A percentile compares a stretch with the other conserved stretches of the same genome.
These are phyloP conservation scores for Ceratocystis harringtonii DNA, from an alignment of 2,329 filamentous ascomycete genomes.

Conservation along the genomic window DNA sequence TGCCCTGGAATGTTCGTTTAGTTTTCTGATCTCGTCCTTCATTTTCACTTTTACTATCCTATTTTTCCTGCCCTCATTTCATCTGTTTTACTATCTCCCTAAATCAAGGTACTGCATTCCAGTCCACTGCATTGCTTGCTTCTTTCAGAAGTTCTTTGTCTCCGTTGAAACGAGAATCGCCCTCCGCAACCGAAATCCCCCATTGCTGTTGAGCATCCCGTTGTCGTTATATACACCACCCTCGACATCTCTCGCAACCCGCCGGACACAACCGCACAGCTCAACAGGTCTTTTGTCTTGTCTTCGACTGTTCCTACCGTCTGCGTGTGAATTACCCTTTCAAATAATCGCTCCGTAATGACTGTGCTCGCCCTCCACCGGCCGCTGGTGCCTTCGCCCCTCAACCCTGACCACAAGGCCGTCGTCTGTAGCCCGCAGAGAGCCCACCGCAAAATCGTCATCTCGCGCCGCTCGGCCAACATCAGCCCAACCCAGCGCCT, in stretches of 20 bases:
- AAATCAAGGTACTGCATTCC: constrained; percentile 8
- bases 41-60: neutral
- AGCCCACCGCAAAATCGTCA: constrained; percentile 12
- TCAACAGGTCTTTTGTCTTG: neutral
- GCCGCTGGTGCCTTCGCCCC: constrained; percentile 15
- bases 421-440: constrained; percentile 1
- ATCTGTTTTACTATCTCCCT: neutral
- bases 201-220: neutral
- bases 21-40: constrained; percentile 5
- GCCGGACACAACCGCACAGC: no score
- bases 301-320: no score
- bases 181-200: neutral
- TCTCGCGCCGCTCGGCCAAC: constrained; percentile 13
- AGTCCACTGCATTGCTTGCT: constrained; percentile 2
- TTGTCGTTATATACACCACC: neutral
- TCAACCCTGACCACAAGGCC: constrained; percentile 15
- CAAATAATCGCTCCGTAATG: neutral
- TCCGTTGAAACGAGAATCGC: neutral
- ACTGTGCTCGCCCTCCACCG: constrained; percentile 11
- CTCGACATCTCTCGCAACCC: neutral
- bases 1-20: constrained; percentile 1
- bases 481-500: constrained; percentile 16
- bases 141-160: neutral
- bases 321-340: no score
- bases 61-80: neutral